Conservation (phyloP, 139 green algal genomes). For the Chlorella sp. region DNA sequence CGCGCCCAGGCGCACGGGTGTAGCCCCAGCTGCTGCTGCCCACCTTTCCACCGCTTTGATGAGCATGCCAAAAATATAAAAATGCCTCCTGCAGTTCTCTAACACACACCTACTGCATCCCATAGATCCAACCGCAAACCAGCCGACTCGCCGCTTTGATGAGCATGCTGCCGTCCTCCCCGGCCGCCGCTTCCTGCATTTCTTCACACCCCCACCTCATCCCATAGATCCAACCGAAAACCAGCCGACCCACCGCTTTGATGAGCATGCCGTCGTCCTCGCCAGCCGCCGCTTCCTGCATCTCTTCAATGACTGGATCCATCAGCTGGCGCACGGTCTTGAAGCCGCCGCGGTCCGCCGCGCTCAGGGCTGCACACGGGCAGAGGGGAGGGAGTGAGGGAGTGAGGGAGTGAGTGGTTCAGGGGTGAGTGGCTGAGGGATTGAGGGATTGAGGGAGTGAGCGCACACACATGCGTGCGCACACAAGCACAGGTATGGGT, state of each 20-base stretch:
- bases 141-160: not conserved
- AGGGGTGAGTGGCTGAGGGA: not conserved
- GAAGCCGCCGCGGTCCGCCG: constrained; percentile 47
- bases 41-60: too few species aligned
- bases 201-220: too few species aligned
- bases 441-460: not conserved
- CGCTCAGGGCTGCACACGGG: constrained; percentile 25
- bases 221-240: too few species aligned
- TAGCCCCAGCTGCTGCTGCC: too few species aligned
- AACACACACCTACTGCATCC: too few species aligned
- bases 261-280: constrained; percentile 43
- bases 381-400: not conserved
- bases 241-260: constrained; percentile 19
- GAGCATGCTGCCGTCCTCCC: not conserved
- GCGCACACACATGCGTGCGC: too few species aligned
- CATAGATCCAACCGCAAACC: too few species aligned
- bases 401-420: not conserved
- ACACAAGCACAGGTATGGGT: too few species aligned
- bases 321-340: constrained; percentile 53
- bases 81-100: too few species aligned
- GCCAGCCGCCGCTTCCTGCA: constrained; percentile 40
- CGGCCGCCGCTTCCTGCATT: not conserved
- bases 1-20: too few species aligned
- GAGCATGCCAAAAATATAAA: too few species aligned
- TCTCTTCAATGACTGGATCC: constrained; percentile 55